These are phyloP conservation scores for Clarireedia homoeocarpa DNA, from an alignment of 2,329 filamentous ascomycete genomes.

Conservation along the genomic window DNA sequence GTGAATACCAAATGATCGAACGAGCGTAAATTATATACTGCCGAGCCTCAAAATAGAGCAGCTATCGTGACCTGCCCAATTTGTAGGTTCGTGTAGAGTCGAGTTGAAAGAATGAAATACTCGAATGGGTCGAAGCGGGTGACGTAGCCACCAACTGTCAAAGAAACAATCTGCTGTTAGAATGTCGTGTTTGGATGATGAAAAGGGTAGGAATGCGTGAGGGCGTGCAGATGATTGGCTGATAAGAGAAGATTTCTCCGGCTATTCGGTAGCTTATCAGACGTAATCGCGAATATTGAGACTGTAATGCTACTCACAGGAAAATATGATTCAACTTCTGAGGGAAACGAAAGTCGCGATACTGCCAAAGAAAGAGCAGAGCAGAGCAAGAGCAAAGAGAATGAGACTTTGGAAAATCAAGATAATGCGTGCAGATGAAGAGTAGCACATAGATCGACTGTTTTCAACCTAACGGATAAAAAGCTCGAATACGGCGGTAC, in stretches of 20 bases:
- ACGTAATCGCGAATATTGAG: not conserved
- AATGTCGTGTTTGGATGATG: not conserved
- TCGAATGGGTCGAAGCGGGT: not conserved
- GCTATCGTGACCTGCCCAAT: not conserved
- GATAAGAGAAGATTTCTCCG: constrained; percentile 1
- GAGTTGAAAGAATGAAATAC: no score
- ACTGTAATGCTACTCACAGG: not conserved
- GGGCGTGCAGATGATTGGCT: not conserved
- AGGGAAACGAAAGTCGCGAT: constrained; percentile 7
- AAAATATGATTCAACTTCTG: not conserved
- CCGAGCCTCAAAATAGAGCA: no score
- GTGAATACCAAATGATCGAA: not conserved
- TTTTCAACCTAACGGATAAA: constrained; percentile 5
- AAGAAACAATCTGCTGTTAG: not conserved
- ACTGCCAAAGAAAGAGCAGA: not conserved
- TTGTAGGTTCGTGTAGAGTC: not conserved
- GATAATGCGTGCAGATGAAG: not conserved
- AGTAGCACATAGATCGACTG: not conserved
- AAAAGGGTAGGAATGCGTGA: constrained; percentile 3
- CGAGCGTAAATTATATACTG: not conserved
- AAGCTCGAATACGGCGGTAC: not conserved
- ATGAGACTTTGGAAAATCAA: not conserved
- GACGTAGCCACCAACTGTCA: not conserved
- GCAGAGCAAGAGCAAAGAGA: not conserved
- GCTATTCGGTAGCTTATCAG: not conserved